phyloP scores from a whole-genome alignment of 1,139 yeast species.

The Debaryomyces nepalensis region DNA sequence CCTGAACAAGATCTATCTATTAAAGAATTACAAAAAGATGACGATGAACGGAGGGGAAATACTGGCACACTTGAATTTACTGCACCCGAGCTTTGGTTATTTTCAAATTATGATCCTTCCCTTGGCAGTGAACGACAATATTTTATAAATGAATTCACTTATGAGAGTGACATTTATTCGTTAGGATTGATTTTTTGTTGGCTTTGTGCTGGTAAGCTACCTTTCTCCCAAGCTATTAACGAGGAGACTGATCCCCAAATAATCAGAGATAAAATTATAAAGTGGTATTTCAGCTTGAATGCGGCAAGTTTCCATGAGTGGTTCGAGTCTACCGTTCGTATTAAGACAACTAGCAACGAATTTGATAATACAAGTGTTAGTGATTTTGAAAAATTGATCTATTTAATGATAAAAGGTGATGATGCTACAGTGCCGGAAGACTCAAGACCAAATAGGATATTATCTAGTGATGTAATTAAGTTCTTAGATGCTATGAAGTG shows the following conservation, averaged over 20 bases:
- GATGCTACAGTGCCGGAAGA: constrained; percentile 8
- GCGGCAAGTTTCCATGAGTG: constrained; percentile 29
- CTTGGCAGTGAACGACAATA: constrained; percentile 21
- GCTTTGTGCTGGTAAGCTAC: constrained; percentile 70
- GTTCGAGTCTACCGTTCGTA: constrained; percentile 24
- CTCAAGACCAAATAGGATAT: constrained; percentile 5
- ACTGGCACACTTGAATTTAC: constrained; percentile 89
- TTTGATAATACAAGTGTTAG: constrained; percentile 16
- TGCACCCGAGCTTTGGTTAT: constrained; percentile 75
- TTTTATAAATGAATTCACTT: constrained; percentile 58
- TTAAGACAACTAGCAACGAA: constrained; percentile 15
- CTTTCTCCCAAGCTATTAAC: constrained; percentile 44
- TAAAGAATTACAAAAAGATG: constrained; percentile 5
- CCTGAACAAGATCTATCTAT: constrained; percentile 16
- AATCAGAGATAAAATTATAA: constrained; percentile 30
- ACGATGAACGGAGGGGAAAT: constrained; percentile 54
- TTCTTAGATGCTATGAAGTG: constrained; percentile 14
- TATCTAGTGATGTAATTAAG: constrained; percentile 10
- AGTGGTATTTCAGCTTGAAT: constrained; percentile 35
- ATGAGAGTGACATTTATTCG: constrained; percentile 78
- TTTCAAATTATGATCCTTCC: constrained; percentile 28
- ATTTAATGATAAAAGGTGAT: constrained; percentile 38
- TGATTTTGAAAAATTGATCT: constrained; percentile 32
- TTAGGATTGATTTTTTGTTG: constrained; percentile 80
- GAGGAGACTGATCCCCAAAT: constrained; percentile 42